These are phyloP conservation scores for Emericellopsis terricola DNA, from an alignment of 495 filamentous ascomycete genomes.

Conservation along the genomic window DNA sequence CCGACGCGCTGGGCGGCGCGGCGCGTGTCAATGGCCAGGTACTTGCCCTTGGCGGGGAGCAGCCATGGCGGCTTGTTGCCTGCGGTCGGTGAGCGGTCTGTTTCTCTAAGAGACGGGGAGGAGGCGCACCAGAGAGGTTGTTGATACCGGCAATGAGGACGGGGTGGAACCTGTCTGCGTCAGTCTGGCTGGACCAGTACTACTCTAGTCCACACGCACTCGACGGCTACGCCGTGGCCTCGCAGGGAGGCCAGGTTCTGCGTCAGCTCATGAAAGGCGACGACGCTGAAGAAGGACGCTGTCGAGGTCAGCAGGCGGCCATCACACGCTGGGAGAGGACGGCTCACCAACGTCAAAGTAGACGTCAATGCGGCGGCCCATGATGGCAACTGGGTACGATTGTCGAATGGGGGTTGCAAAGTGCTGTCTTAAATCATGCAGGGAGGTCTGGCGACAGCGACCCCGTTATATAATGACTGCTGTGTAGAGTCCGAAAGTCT, in stretches of 20 bases:
- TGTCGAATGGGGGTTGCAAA: too few species aligned
- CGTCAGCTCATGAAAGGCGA: slow-evolving; percentile 38
- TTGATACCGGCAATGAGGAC: slow-evolving; percentile 63
- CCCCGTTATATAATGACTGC: too few species aligned
- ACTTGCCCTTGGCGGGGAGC: slow-evolving; percentile 43
- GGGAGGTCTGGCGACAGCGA: too few species aligned
- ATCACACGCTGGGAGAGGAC: not conserved
- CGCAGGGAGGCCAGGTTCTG: slow-evolving; percentile 32
- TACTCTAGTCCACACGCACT: too few species aligned
- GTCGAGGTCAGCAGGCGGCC: slow-evolving; percentile 1
- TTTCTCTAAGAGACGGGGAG: not conserved
- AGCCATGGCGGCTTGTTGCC: slow-evolving; percentile 63
- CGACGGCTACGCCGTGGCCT: slow-evolving; percentile 39
- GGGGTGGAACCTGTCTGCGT: slow-evolving; percentile 37
- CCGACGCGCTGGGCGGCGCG: slow-evolving; percentile 39
- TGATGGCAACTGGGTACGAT: too few species aligned
- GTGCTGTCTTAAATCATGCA: too few species aligned
- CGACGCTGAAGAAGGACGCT: slow-evolving; percentile 58
- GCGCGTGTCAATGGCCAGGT: slow-evolving; percentile 31
- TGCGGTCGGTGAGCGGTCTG: slow-evolving; percentile 5
- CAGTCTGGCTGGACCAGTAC: not conserved
- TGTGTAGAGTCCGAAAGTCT: too few species aligned
- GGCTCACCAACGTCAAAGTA: slow-evolving; percentile 39
- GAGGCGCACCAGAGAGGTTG: slow-evolving; percentile 33
- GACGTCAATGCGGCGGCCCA: slow-evolving; percentile 41